Evolutionary conservation across 768 basidiomycete genomes (phyloP).

Genomic region (Russula sp.): DNA sequence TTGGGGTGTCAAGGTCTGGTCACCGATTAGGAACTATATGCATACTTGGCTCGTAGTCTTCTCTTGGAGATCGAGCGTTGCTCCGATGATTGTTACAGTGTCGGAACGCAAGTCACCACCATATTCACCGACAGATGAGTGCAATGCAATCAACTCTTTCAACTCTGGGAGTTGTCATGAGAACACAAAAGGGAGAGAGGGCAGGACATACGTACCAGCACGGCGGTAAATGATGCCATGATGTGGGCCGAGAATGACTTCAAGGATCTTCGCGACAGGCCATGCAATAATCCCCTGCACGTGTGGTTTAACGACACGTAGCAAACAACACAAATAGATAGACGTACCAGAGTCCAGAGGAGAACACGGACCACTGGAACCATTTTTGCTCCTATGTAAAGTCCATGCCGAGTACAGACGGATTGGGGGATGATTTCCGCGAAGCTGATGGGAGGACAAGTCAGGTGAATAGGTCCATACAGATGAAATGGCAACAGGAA

Average conservation of each 20-base stretch:
- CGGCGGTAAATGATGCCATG: conserved; percentile 90
- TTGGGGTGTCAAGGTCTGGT: background rate
- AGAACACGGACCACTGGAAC: conserved; percentile 59
- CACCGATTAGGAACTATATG: too few species aligned
- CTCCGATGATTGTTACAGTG: conserved; percentile 85
- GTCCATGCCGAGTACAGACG: conserved; percentile 84
- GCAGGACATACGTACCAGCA: conserved; percentile 29
- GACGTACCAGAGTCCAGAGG: conserved; percentile 58
- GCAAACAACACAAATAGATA: background rate
- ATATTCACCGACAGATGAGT: conserved; percentile 59
- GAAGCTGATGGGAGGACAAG: conserved; percentile 43
- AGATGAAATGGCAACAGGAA: background rate
- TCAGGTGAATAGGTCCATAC: background rate
- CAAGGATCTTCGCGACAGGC: conserved; percentile 80
- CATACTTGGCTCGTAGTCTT: conserved; percentile 58
- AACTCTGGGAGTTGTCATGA: conserved; percentile 36
- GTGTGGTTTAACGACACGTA: background rate
- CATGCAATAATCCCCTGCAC: conserved; percentile 64
- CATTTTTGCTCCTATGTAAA: conserved; percentile 85
- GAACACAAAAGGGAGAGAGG: background rate
- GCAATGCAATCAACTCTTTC: conserved; percentile 88
- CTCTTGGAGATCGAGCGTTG: conserved; percentile 82
- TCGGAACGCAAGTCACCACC: conserved; percentile 84
- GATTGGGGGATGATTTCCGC: conserved; percentile 91
- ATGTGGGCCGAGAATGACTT: conserved; percentile 69